Evolutionary conservation across 106 monocot genomes (phyloP).

Genomic region (Dendrobium officinale): DNA sequence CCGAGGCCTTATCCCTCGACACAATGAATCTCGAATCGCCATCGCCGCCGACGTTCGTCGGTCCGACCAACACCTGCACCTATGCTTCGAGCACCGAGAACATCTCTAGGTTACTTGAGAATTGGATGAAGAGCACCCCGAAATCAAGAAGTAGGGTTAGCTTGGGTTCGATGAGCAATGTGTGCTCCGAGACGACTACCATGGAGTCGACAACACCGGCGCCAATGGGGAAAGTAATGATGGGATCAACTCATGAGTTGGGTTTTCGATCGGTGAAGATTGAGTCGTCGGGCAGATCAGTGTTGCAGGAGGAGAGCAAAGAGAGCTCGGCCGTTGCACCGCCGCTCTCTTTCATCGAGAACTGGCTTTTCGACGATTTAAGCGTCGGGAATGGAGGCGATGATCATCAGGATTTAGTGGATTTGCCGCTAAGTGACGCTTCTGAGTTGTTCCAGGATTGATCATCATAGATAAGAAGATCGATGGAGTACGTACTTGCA

Average conservation of each 20-base stretch:
- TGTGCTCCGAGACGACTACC: not conserved
- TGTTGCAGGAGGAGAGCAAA: slow-evolving; percentile 14
- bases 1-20: slow-evolving; percentile 26
- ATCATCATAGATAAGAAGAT: not conserved
- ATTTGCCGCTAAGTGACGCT: slow-evolving; percentile 10
- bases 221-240: not conserved
- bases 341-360: slow-evolving; percentile 29
- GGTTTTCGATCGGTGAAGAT: not conserved
- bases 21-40: not conserved
- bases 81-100: slow-evolving; percentile 68
- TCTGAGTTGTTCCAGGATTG: slow-evolving; percentile 8
- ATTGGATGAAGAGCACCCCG: slow-evolving; percentile 32
- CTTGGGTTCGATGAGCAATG: not conserved
- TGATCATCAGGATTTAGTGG: slow-evolving; percentile 5
- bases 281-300: not conserved
- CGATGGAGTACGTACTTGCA: not conserved
- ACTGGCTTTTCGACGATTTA: slow-evolving; percentile 37
- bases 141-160: not conserved
- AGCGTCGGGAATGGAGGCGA: slow-evolving; percentile 11
- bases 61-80: not conserved
- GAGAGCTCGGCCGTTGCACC: slow-evolving; percentile 3
- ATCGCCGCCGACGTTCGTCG: not conserved
- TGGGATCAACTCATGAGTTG: not conserved
- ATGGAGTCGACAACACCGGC: not conserved
- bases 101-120: slow-evolving; percentile 41